Base-by-base conservation (phyloP, 495 filamentous ascomycete genomes). In the Penicillium fimorum region DNA sequence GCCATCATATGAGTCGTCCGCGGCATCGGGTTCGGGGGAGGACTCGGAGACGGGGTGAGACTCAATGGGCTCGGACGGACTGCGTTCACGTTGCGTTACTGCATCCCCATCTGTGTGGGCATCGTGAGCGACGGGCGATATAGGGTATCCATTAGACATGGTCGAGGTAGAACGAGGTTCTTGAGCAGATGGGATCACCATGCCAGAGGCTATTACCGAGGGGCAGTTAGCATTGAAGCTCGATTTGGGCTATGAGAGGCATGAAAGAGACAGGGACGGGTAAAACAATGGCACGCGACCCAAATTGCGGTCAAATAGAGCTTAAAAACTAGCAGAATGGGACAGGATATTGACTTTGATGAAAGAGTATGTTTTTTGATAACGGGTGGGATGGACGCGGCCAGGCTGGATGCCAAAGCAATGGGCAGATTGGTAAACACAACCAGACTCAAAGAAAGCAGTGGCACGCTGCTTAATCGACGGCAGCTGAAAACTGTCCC, bases 21-120 rank as follows among this genome's bases (percentile, higher is more conserved):
- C 82, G 66, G 87, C 83, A 60, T 87, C 82, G 61, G 86, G 85
- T 22, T 79, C 79, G 62, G 79, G 73, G 43, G 79, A 79, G 58
- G 76, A 79, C 48, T 78, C 78, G 61, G 70, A 74, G 60, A 76
- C 64, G 62, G 61, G 62, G 43, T 71, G 65, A 38, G 68, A 70
- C 57, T 79, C 77, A 56, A 69, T 59, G 38, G 75, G 70, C 33
- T 83, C 79, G 55, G 78, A 79, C n/a, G 78, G 69, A 65, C 73
- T 80, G 58, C 76, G 82, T 65, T 77, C 81, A 59, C 77, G 80
- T 47, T 79, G 77, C 10, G 74, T 67, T 25, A 66, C 67, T 33
- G 61, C 29, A 40, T 75, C 65, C 56, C 71, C 69, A 50, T 74
- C 67, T 55, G 70, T 62, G 33, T 61, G 76, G 9, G 69, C 59